Evolutionary conservation across 805 yeast genomes (phyloP), one percentile per base, ranked within the genome.

Genomic region (Candida broadrunensis): DNA sequence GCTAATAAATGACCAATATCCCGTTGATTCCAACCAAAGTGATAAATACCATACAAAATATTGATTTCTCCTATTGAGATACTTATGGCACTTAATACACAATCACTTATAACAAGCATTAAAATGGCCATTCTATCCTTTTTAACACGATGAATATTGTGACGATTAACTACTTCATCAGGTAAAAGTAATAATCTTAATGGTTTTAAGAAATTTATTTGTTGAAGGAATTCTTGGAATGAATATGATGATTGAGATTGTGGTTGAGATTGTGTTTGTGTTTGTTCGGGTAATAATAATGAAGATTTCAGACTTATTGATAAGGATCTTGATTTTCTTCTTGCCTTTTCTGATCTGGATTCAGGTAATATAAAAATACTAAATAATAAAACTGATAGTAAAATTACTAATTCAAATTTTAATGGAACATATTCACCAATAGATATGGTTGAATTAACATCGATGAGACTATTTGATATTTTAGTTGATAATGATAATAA

Each of bases 1-100:
- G 86, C 78, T 38, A 84, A 59, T 37, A 75, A 74, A 38, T 73
- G 71, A 4, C 88, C 85, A 36, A 84, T 55, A 25, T 72, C 72
- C 3, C 65, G 70, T 16, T 84, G 69, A 11, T 56, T 57, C 84
- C 89, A 81, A 23, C 67, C 45, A 54, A 75, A 83, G 29, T 51
- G 55, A 50, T 65, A 78, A 3, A 81, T 72, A 0, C 81, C 76
- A 49, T 75, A 83, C 14, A 84, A 54, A 1, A 80, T 57, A 18
- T 73, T 41, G 1, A 78, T 64, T 9, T 71, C 52, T 0, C 72
- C 63, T n/a, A 74, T 52, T 9, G 71, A 47, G 35, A 65, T 58
- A 14, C 68, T 50, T 33, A 47, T 14, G 0, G 75, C 51, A 37
- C 56, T 41, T 26, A 61, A 30, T 7, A 60, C 16, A 38, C 72